Base-by-base conservation (phyloP, 768 basidiomycete species). In the Coprinopsis strossmayeri region DNA sequence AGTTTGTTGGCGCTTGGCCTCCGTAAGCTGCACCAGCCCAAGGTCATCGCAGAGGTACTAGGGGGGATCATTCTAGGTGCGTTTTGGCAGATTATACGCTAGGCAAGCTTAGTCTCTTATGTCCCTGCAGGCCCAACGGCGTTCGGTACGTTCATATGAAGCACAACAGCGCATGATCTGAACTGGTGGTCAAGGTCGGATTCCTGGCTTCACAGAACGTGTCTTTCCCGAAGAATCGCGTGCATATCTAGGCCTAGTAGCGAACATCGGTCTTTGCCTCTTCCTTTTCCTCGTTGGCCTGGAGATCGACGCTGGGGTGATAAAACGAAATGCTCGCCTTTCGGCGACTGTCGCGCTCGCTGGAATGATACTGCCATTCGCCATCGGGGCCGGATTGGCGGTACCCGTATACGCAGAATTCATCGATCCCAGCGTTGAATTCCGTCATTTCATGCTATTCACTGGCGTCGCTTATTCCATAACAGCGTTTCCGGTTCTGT, bases 241-340 rank as follows among this genome's bases (percentile, higher is more conserved):
- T 4, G 74, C 91, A 0, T 94, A 84, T 61, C 81, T 98, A 21
- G 82, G 81, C 47, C 82, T 98, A n/a, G 82, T 87, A 15, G 89
- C 95, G 10, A 88, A 91, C 56, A 89, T 97, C 52, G 95, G 90
- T 3, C 76, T 91, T 3, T 84, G 84, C 54, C 77, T 92, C 35
- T 93, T 91, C 67, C 77, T 97, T 12, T 97, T 96, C 69, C 77
- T 97, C 52, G 86, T 97, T 34, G 95, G 95, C 2, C 81, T 95
- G 26, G 89, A 91, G 69, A 93, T 96, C 49, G 96, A 98, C 49
- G 68, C 74, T 0, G 66, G 70, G 3, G 72, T 97, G 50, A 84
- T 98, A 64, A 83, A 76, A 57, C 82, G 86, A 32, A 88, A 90
- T 71, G 82, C 77, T 0, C 74, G 79, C 5, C 68, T 82, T 9